Conservation (phyloP, 306 rosid genomes). For the cucumber (Cucumis sativus) region DNA sequence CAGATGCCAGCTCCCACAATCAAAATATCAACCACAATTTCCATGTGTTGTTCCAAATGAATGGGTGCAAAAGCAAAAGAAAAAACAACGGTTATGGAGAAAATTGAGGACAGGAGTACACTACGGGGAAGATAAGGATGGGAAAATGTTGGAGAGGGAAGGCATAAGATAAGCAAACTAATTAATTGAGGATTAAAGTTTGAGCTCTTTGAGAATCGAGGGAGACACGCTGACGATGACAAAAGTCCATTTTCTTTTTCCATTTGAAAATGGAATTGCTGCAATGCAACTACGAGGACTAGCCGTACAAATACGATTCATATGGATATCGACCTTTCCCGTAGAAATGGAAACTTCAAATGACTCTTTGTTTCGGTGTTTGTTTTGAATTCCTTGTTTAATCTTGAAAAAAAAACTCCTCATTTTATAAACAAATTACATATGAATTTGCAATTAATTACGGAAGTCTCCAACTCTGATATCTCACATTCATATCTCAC, state of each 20-base stretch:
- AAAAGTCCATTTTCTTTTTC: no score
- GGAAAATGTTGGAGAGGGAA: not conserved
- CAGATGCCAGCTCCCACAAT: conserved; percentile 82
- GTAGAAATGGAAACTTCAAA: no score
- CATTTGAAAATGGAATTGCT: not conserved
- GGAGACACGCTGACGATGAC: not conserved
- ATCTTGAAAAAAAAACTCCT: no score
- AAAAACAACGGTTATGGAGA: not conserved
- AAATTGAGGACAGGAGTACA: not conserved
- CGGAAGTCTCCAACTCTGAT: no score
- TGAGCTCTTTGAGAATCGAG: not conserved
- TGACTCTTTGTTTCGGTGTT: no score
- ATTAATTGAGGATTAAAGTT: not conserved
- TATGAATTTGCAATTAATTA: no score
- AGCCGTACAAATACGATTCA: not conserved
- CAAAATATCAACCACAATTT: conserved; percentile 30
- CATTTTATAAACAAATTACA: no score
- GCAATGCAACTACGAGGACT: not conserved
- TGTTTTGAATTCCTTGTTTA: no score
- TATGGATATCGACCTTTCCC: no score
- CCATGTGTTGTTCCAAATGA: not conserved
- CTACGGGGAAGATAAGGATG: not conserved
- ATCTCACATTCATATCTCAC: no score
- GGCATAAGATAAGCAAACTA: not conserved
- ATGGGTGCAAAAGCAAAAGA: not conserved